A percentile compares a stretch with the other conserved stretches of the same genome.
Evolutionary conservation across 78 protist species (phyloP).

Genomic region (Bodo saltans): DNA sequence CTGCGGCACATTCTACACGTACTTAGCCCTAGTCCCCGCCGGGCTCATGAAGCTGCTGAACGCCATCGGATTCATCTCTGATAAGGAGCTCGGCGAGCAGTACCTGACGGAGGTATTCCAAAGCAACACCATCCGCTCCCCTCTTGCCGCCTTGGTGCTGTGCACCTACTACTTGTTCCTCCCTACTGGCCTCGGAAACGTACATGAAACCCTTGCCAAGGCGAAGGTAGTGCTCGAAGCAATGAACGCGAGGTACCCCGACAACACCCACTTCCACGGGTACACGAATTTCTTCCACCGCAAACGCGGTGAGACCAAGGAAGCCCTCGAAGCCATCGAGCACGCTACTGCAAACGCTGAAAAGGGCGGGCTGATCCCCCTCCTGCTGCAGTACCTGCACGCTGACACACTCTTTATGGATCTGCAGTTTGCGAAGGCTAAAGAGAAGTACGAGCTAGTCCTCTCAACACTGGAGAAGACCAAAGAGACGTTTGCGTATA

Average conservation of each 20-base stretch:
- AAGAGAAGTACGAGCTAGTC: background rate
- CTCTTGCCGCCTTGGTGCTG: constrained; percentile 13
- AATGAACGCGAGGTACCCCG: constrained; percentile 5
- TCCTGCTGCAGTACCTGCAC: constrained; percentile 9
- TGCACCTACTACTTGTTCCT: constrained; percentile 24
- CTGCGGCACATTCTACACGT: constrained; percentile 21
- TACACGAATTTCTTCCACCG: constrained; percentile 22
- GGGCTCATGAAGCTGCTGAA: constrained; percentile 28
- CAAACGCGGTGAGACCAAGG: constrained; percentile 18
- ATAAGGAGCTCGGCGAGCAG: constrained; percentile 24
- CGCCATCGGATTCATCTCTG: constrained; percentile 24
- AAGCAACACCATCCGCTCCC: constrained; percentile 3
- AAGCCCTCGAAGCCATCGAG: background rate
- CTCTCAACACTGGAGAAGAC: background rate
- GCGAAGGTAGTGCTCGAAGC: constrained; percentile 18
- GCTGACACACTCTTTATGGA: constrained; percentile 29
- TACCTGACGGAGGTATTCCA: constrained; percentile 14
- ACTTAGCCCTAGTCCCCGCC: constrained; percentile 2
- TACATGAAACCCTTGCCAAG: constrained; percentile 14
- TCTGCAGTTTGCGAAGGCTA: background rate
- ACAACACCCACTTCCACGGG: constrained; percentile 7
- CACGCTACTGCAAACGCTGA: background rate
- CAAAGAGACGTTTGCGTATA: background rate
- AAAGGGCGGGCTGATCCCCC: background rate
- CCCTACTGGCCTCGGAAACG: constrained; percentile 27